These are phyloP conservation scores for Acaromyces ingoldii DNA, from an alignment of 1,284 basidiomycete species.

Conservation along the genomic window DNA sequence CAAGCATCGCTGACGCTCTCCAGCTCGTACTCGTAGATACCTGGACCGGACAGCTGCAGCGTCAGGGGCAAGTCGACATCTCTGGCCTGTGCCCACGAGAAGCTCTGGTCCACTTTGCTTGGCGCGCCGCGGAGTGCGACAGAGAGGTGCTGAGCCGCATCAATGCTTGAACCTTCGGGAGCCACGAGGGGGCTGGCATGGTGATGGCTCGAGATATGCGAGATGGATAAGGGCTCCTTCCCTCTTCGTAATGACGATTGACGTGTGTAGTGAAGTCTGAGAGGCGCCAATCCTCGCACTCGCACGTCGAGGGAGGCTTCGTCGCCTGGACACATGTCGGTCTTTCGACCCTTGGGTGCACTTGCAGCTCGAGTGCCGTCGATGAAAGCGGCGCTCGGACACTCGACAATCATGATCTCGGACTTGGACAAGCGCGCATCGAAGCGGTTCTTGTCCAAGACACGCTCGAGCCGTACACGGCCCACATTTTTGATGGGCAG, in stretches of 20 bases:
- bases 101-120: slow-evolving; percentile 16
- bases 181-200: slow-evolving; percentile 1
- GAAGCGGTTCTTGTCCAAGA: slow-evolving; percentile 38
- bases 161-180: neutral
- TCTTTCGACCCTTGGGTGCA: neutral
- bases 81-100: slow-evolving; percentile 27
- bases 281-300: slow-evolving; percentile 40
- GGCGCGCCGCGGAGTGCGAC: neutral
- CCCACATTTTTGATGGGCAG: slow-evolving; percentile 33
- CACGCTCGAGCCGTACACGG: slow-evolving; percentile 37
- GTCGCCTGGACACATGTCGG: slow-evolving; percentile 33
- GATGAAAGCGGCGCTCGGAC: slow-evolving; percentile 37
- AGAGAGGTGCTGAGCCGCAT: neutral
- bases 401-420: slow-evolving; percentile 42
- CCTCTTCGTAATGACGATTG: neutral
- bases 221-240: slow-evolving; percentile 1
- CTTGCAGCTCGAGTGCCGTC: slow-evolving; percentile 1
- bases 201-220: slow-evolving; percentile 7
- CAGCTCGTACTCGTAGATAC: slow-evolving; percentile 36
- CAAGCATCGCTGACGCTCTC: slow-evolving; percentile 42
- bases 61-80: slow-evolving; percentile 34
- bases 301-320: slow-evolving; percentile 29
- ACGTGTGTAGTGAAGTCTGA: slow-evolving; percentile 37
- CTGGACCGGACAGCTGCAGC: slow-evolving; percentile 29
- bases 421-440: slow-evolving; percentile 31